These are phyloP conservation scores for Axilococcus clingmanii DNA, from an alignment of 139 green algal species.

Conservation along the genomic window DNA sequence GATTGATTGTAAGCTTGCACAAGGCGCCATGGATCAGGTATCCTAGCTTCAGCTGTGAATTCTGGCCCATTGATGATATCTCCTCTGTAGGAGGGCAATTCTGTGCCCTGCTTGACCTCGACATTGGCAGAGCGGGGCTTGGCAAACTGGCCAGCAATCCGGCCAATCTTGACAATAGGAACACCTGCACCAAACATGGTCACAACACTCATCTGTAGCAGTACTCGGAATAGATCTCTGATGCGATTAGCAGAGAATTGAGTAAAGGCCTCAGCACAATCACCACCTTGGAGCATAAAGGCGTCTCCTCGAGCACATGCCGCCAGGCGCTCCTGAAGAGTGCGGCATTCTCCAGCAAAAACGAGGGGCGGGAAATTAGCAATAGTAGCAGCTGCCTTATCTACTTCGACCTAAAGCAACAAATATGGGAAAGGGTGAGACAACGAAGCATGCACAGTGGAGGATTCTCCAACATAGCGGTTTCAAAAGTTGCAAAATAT, in stretches of 20 bases:
- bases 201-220: conserved; percentile 93
- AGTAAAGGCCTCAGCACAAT: conserved; percentile 95
- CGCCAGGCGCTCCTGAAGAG: conserved; percentile 78
- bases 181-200: conserved; percentile 92
- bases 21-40: conserved; percentile 75
- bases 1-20: conserved; percentile 92
- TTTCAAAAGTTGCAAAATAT: background rate
- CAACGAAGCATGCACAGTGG: background rate
- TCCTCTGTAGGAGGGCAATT: conserved; percentile 84
- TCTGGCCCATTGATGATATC: conserved; percentile 98
- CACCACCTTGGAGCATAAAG: conserved; percentile 78
- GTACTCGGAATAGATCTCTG: conserved; percentile 77
- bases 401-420: conserved; percentile 27
- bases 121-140: conserved; percentile 82
- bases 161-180: conserved; percentile 95
- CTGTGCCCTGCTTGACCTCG: conserved; percentile 55
- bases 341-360: conserved; percentile 94
- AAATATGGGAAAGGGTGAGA: conserved; percentile 1
- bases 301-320: conserved; percentile 71
- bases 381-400: conserved; percentile 55
- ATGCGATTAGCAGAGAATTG: conserved; percentile 96
- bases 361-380: conserved; percentile 80
- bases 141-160: conserved; percentile 98
- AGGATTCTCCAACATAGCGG: background rate
- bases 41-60: conserved; percentile 74